Base-by-base conservation (phyloP, 768 basidiomycete genomes). In the Rhodotorula diobovata region DNA sequence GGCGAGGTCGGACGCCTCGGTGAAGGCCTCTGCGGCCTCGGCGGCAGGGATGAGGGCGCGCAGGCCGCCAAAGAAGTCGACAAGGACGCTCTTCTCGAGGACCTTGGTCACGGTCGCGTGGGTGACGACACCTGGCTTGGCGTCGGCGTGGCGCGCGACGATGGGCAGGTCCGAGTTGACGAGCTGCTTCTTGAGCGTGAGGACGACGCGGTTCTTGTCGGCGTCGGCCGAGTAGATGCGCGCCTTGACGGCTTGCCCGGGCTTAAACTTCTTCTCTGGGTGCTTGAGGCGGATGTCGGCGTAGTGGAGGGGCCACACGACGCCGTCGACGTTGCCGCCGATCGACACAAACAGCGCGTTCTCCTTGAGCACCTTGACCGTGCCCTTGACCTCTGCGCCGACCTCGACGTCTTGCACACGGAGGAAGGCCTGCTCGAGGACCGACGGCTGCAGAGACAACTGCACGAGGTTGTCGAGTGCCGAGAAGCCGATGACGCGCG, bases 241-340 rank as follows among this genome's bases (percentile, higher is more conserved):
- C 41, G 39, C 93, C 82, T 90, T 95, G 80, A 97, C 89, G 62
- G 79, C 85, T 8, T 85, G 84, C 35, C 93, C 94, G 32, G 85
- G 82, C 78, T 91, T 93, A 83, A 96, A 99, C 70, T 89, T 85
- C 81, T 88, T 91, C 54, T 91, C 87, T 18, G 95, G 95, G 79
- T 97, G 90, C 79, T 76, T 93, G 76, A 98, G 84, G n/a, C 83
- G 79, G 77, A 98, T 93, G 80, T 99, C 96, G 20, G 96, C 93
- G 79, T 90, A 96, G 79, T 98, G 96, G 71, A 87, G 86, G 1
- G 94, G 93, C 90, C 91, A 96, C 32, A 97, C 84, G 37, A 96
- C 89, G 39, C 91, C 96, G 77, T 96, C 92, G 43, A 97, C 87
- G 70, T 86, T 90, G 11, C 91, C 92, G 10, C 89, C 87, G 66